Percentiles rank a stretch among this genome's conserved stretches.
Evolutionary conservation across 441 rosid species (phyloP).

Genomic region (Gossypium davidsonii): DNA sequence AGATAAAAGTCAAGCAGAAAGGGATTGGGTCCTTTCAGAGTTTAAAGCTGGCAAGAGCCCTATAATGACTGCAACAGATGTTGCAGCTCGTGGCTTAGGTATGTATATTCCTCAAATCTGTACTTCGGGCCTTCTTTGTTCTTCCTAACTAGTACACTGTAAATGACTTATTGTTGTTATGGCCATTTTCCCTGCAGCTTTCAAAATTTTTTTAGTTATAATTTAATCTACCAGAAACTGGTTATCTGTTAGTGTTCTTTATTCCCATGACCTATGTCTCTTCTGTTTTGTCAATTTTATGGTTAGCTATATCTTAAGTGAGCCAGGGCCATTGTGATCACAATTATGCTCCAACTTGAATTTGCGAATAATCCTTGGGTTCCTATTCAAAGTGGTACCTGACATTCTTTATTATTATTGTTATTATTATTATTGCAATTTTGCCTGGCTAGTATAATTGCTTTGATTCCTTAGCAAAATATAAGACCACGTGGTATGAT

Average conservation of each 20-base stretch:
- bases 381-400: not conserved
- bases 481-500: not conserved
- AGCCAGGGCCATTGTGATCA: not conserved
- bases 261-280: not conserved
- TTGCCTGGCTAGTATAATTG: not conserved
- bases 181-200: not conserved
- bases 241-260: not conserved
- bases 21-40: slow-evolving; percentile 98
- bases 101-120: slow-evolving; percentile 2
- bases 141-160: not conserved
- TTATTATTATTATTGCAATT: not conserved
- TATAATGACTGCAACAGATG: slow-evolving; percentile 98
- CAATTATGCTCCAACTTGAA: not conserved
- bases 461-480: not conserved
- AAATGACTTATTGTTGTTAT: not conserved
- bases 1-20: slow-evolving; percentile 97
- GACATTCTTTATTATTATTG: not conserved
- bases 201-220: not conserved
- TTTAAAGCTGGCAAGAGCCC: slow-evolving; percentile 95
- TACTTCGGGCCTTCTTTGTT: not conserved
- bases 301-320: not conserved
- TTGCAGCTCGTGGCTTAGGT: slow-evolving; percentile 99
- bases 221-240: not conserved
- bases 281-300: not conserved
- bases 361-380: not conserved